A percentile compares a stretch with the other conserved stretches of the same genome.
These are phyloP conservation scores for Aureobasidium sp. DNA, from an alignment of 2,329 filamentous ascomycete species.

Conservation along the genomic window DNA sequence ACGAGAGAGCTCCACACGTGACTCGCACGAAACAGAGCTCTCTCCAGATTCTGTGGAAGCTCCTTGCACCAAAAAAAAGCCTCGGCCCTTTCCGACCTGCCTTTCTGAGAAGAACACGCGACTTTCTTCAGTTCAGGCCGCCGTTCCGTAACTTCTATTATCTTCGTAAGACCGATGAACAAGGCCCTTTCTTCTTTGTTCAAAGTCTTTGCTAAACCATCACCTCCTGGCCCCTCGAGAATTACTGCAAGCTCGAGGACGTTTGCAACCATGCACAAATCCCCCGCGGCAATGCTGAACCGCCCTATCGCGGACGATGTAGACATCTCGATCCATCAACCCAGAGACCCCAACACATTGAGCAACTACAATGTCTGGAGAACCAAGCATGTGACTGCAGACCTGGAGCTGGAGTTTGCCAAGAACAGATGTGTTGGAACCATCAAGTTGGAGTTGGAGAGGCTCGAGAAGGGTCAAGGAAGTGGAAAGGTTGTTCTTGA, in stretches of 20 bases:
- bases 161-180: neutral
- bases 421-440: constrained; percentile 67
- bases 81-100: constrained; percentile 6
- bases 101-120: constrained; percentile 7
- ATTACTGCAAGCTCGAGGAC: neutral
- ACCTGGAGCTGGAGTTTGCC: constrained; percentile 77
- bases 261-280: constrained; percentile 15
- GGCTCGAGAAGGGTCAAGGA: constrained; percentile 57
- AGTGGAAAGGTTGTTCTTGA: constrained; percentile 68
- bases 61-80: neutral
- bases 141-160: neutral
- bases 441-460: constrained; percentile 68
- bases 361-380: constrained; percentile 86
- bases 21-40: neutral
- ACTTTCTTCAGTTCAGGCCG: neutral
- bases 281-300: constrained; percentile 15
- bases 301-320: constrained; percentile 12
- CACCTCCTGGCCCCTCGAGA: neutral
- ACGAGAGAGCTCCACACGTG: constrained; percentile 9
- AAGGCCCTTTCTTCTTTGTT: neutral
- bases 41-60: neutral
- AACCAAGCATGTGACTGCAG: constrained; percentile 73
- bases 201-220: neutral
- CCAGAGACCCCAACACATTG: constrained; percentile 71
- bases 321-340: constrained; percentile 23